Conservation (phyloP, 108 stramenopile species). For the Cyclotella choctawhatcheeana region DNA sequence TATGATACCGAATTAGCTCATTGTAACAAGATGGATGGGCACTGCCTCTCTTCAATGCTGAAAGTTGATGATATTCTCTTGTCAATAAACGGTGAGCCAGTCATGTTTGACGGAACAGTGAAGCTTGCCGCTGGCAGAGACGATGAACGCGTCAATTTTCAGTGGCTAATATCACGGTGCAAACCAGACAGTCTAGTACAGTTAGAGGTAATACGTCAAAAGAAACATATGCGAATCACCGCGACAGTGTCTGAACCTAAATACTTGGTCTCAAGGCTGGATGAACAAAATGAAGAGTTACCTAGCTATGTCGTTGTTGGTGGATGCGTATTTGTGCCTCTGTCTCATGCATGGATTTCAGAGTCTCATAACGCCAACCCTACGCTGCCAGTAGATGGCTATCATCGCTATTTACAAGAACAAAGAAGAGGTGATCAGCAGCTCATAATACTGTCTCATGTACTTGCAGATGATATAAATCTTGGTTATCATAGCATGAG, state of each 20-base stretch:
- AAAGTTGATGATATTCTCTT: constrained; percentile 28
- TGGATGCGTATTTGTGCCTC: constrained; percentile 36
- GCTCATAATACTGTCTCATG: constrained; percentile 32
- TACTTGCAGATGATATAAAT: constrained; percentile 42
- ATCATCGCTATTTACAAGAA: constrained; percentile 29
- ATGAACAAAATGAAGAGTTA: constrained; percentile 22
- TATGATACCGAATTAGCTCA: constrained; percentile 15
- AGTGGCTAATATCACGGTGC: constrained; percentile 27
- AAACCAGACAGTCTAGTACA: constrained; percentile 4
- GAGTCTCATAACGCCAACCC: constrained; percentile 11
- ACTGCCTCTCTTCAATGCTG: constrained; percentile 12
- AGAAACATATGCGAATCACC: constrained; percentile 8
- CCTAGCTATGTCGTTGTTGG: constrained; percentile 34
- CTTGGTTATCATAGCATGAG: constrained; percentile 28
- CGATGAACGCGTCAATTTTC: constrained; percentile 36
- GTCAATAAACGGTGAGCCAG: constrained; percentile 22
- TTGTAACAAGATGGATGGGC: constrained; percentile 7
- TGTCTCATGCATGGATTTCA: constrained; percentile 29
- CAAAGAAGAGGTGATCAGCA: constrained; percentile 24
- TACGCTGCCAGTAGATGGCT: background rate
- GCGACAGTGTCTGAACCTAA: constrained; percentile 13
- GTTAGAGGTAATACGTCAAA: constrained; percentile 24
- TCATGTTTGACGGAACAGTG: constrained; percentile 34
- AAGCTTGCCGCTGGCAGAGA: constrained; percentile 23
- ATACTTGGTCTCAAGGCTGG: constrained; percentile 21